A percentile compares a stretch with the other conserved stretches of the same genome.
These are phyloP conservation scores for Lodderomyces beijingensis DNA, from an alignment of 1,139 yeast genomes.

Conservation along the genomic window DNA sequence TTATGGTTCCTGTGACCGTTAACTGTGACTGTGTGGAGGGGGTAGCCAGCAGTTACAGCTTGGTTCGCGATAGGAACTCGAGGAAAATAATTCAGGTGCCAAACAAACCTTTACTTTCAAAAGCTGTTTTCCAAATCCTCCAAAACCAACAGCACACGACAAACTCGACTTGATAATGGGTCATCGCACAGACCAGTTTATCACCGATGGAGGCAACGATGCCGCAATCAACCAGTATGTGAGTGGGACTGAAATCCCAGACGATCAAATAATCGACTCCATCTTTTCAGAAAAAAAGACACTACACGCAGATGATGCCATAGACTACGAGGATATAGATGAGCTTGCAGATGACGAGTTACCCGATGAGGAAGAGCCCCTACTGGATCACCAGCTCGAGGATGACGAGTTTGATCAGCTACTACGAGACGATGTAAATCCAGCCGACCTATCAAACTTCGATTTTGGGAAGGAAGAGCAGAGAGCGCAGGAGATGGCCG, in stretches of 20 bases:
- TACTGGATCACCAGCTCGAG: conserved; percentile 2
- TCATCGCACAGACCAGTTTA: conserved; percentile 2
- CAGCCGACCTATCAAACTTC: conserved; percentile 2
- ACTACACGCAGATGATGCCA: conserved; percentile 86
- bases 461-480: conserved; percentile 38
- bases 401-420: conserved; percentile 19
- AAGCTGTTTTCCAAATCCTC: too few relatives aligned
- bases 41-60: too few relatives aligned
- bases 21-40: too few relatives aligned
- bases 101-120: too few relatives aligned
- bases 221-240: conserved; percentile 17
- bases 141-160: conserved; percentile 3
- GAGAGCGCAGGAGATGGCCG: conserved; percentile 31
- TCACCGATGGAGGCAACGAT: conserved; percentile 2
- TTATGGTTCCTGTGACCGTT: too few relatives aligned
- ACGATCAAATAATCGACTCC: conserved; percentile 35
- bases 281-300: conserved; percentile 40
- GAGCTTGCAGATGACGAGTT: conserved; percentile 83
- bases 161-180: conserved; percentile 7
- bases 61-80: too few relatives aligned
- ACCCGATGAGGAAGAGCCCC: conserved; percentile 39
- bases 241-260: conserved; percentile 20
- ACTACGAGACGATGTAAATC: conserved; percentile 9
- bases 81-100: background rate
- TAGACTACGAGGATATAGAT: conserved; percentile 92